Evolutionary conservation across 495 filamentous ascomycete genomes (phyloP), one percentile per base, ranked within the genome.

Genomic region (Parachaetomium inaequale): DNA sequence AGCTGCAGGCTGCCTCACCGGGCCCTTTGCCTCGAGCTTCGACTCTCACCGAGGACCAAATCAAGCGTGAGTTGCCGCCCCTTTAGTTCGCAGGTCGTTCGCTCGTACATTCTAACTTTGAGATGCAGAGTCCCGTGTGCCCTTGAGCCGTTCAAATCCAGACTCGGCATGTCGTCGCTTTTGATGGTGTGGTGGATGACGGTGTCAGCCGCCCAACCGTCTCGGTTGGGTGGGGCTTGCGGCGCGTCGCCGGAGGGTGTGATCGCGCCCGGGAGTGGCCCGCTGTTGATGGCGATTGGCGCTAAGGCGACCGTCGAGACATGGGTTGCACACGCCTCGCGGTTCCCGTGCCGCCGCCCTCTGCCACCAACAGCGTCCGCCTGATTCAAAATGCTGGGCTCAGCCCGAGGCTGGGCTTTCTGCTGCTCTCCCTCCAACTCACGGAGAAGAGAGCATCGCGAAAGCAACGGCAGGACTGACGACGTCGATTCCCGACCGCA

Each of bases 291-390:
- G 19, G 54, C 21, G 11, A 23, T 45, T 32, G 54, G 54, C 55
- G 61, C 61, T 55, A 63, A 63, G 61, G 25, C 46, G 52, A 7
- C 54, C 23, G 31, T 19, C 11, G 34, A n/a, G n/a, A 19, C 61
- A 53, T 32, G 47, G 54, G 49, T 50, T 31, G 28, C 14, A 46
- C 45, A 49, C n/a, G 21, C 25, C 32, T 31, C 45, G n/a, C 42
- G 19, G 60, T 29, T 45, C 61, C 50, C 55, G 62, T 63, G 62
- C 62, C 62, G 49, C 55, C 34, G 6, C 12, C 43, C n/a, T 47
- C n/a, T 34, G 40, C 49, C 26, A 29, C 52, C 62, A 59, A 47
- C 62, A 40, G 42, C 31, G 8, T 40, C 15, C 51, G 11, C 51
- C 51, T 62, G 60, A 57, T 52, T 58, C 47, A 58, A 55, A 53